Evolutionary conservation across 2,329 filamentous ascomycete species (phyloP), one percentile per base, ranked within the genome.

Genomic region (Rhynchosporium graminicola): DNA sequence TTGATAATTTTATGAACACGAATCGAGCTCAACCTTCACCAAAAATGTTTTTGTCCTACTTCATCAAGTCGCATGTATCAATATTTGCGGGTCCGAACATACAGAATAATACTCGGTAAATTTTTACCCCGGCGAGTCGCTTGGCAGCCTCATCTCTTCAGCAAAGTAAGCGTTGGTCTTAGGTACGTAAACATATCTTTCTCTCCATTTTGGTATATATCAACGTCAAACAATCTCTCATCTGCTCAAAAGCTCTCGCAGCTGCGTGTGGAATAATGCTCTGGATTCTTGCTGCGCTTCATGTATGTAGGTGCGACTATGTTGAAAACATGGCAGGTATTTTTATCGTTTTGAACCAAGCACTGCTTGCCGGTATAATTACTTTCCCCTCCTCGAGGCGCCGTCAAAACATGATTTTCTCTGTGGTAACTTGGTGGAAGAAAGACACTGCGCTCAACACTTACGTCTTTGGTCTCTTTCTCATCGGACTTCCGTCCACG

Each of bases 401-500:
- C 20, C 20, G 20, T 20, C 20, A 20, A 20, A 20, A 20, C 20
- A 20, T 20, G 20, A 20, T 20, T 20, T 20, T 36, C 33, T 36
- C 9, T 5, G 33, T 36, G 33, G 40, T 54, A 31, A 26, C 47
- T 10, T 45, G 28, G 47, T 60, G 59, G 59, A 60, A 55, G 33
- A 55, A 48, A 36, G 50, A 60, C 42, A 56, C 40, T 5, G 50
- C 59, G 10, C 59, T 60, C 31, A 56, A 56, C 33, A 40, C 59
- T 15, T 60, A 56, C 29, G 45, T 55, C 42, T 60, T 60, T n/a
- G 59, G 50, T 0, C 50, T 60, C 40, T 55, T 60, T 40, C 59
- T 55, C 42, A 48, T 60, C 40, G 51, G 59, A 13, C 59, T 60
- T 29, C 59, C 59, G 3, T 60, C 56, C 45, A 56, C 59, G 7